These are phyloP conservation scores for Pythium sukuiense DNA, from an alignment of 352 stramenopile genomes.

Conservation along the genomic window DNA sequence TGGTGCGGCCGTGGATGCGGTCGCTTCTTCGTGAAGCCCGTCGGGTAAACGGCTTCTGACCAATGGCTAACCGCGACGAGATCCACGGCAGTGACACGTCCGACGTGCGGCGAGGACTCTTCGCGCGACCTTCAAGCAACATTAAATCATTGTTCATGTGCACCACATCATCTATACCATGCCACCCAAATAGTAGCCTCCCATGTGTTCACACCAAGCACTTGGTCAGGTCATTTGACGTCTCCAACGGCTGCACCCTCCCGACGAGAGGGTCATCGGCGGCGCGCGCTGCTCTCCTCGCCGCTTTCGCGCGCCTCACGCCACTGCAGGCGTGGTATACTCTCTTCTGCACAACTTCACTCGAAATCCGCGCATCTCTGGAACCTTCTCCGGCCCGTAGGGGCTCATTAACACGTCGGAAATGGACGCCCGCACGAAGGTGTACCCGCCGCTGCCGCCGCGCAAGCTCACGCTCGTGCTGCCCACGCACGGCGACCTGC, in stretches of 20 bases:
- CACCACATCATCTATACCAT: slow-evolving; percentile 12
- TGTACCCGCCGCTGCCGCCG: slow-evolving; percentile 56
- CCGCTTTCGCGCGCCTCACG: neutral
- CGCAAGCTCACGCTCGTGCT: slow-evolving; percentile 45
- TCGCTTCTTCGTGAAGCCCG: slow-evolving; percentile 3
- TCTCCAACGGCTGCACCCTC: neutral
- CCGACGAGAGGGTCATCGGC: slow-evolving; percentile 6
- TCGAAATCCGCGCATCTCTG: neutral
- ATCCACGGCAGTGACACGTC: slow-evolving; percentile 12
- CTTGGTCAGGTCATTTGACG: neutral
- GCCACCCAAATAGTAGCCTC: neutral
- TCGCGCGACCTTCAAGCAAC: slow-evolving; percentile 8
- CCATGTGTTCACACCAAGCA: neutral
- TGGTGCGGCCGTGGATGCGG: neutral
- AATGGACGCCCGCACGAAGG: slow-evolving; percentile 57
- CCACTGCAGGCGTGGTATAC: neutral
- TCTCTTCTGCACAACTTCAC: neutral
- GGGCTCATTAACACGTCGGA: neutral
- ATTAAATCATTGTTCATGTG: slow-evolving; percentile 3
- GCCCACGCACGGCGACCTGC: slow-evolving; percentile 54
- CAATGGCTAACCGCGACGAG: slow-evolving; percentile 3
- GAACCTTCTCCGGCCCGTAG: neutral
- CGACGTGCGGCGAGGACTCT: slow-evolving; percentile 2
- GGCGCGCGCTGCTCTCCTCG: neutral
- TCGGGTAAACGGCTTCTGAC: slow-evolving; percentile 6